Evolutionary conservation across 768 basidiomycete species (phyloP).

Genomic region (Boletus reticulatus): DNA sequence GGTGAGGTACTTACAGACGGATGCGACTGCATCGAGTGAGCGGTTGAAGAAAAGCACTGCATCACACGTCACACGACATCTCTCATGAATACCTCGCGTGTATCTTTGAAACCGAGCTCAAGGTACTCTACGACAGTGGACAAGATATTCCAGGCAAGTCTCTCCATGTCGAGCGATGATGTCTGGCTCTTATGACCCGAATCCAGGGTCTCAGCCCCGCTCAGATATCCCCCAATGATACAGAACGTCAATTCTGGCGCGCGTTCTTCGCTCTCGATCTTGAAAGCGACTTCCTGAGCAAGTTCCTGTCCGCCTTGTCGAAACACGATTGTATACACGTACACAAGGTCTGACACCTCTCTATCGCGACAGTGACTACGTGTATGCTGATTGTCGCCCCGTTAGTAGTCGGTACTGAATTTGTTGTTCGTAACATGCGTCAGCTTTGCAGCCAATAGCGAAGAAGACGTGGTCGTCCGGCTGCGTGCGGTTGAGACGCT

Average conservation of each 20-base stretch:
- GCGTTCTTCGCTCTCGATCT: constrained; percentile 52
- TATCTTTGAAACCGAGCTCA: constrained; percentile 35
- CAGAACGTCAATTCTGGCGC: constrained; percentile 49
- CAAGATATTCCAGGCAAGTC: constrained; percentile 45
- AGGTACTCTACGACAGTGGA: constrained; percentile 47
- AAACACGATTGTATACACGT: constrained; percentile 49
- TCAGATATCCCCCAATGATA: constrained; percentile 44
- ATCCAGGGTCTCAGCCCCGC: constrained; percentile 41
- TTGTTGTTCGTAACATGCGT: constrained; percentile 49
- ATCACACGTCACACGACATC: not conserved
- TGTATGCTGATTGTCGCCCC: constrained; percentile 13
- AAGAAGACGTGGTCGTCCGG: constrained; percentile 16
- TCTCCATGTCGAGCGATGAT: not conserved
- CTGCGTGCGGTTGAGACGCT: constrained; percentile 52
- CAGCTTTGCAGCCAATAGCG: constrained; percentile 33
- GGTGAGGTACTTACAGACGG: constrained; percentile 18
- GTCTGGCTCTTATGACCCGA: constrained; percentile 1
- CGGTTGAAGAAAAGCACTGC: not conserved
- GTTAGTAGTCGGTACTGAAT: constrained; percentile 50
- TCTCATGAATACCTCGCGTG: constrained; percentile 18
- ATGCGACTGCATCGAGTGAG: constrained; percentile 22
- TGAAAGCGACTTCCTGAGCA: constrained; percentile 44
- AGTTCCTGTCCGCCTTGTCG: constrained; percentile 38
- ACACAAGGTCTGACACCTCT: constrained; percentile 45
- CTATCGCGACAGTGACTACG: not conserved